Conservation (phyloP, 805 yeast species). For the Starmerella apis region DNA sequence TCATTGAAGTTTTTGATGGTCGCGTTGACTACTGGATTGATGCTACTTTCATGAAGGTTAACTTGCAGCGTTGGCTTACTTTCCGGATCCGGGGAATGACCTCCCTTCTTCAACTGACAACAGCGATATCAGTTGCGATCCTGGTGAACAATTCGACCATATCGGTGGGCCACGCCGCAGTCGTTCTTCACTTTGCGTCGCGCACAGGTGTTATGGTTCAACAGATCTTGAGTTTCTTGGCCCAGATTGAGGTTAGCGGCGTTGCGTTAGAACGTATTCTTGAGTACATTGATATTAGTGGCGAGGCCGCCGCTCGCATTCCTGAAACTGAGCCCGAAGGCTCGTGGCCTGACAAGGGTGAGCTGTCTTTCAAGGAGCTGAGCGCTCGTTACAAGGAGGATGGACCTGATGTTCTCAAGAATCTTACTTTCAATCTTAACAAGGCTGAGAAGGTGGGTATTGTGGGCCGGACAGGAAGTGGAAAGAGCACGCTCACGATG, state of each 20-base stretch:
- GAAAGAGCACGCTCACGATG: slow-evolving; percentile 74
- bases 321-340: slow-evolving; percentile 56
- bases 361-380: slow-evolving; percentile 55
- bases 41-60: slow-evolving; percentile 59
- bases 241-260: slow-evolving; percentile 84
- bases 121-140: slow-evolving; percentile 64
- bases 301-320: slow-evolving; percentile 76
- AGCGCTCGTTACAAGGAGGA: slow-evolving; percentile 72
- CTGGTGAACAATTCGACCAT: slow-evolving; percentile 50
- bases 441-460: slow-evolving; percentile 82
- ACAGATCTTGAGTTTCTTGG: slow-evolving; percentile 88
- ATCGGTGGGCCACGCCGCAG: slow-evolving; percentile 80
- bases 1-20: slow-evolving; percentile 34
- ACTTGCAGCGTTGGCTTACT: slow-evolving; percentile 86
- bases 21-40: slow-evolving; percentile 27
- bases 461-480: slow-evolving; percentile 97
- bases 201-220: slow-evolving; percentile 78
- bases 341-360: slow-evolving; percentile 67
- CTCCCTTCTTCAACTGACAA: slow-evolving; percentile 63
- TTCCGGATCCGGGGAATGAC: slow-evolving; percentile 79
- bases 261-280: slow-evolving; percentile 76
- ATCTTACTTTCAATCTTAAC: slow-evolving; percentile 50
- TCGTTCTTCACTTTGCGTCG: slow-evolving; percentile 74
- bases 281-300: slow-evolving; percentile 62
- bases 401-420: slow-evolving; percentile 64